phyloP scores from a whole-genome alignment of 176 grass and related monocot species.

The Secale cereale region DNA sequence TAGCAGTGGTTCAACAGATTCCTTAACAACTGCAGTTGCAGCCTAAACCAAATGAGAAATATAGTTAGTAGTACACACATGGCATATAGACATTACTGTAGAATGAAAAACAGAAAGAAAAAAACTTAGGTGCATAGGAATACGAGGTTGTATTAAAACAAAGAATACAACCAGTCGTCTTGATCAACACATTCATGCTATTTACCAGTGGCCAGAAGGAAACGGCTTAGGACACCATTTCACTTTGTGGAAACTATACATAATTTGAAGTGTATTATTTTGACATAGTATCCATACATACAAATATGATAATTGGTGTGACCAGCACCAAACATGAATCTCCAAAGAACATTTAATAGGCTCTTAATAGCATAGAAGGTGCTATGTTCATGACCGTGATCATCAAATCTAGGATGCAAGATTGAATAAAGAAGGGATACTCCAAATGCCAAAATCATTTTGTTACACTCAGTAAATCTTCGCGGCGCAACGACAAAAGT shows the following conservation, averaged over 20 bases:
- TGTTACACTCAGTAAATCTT: not conserved
- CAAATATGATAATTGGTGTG: slow-evolving; percentile 4
- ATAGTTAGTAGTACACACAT: slow-evolving; percentile 32
- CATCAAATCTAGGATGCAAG: not conserved
- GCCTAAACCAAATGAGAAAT: slow-evolving; percentile 55
- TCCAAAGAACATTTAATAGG: not conserved
- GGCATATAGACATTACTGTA: slow-evolving; percentile 21
- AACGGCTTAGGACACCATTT: not conserved
- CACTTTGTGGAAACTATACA: slow-evolving; percentile 14
- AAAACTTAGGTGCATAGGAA: not conserved
- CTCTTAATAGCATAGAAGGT: slow-evolving; percentile 20
- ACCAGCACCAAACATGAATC: not conserved
- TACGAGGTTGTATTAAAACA: slow-evolving; percentile 17
- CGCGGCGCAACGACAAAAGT: not conserved
- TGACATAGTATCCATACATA: not conserved
- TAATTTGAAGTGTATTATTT: not conserved
- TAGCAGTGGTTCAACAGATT: slow-evolving; percentile 86
- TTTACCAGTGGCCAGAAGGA: not conserved
- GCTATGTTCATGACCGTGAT: slow-evolving; percentile 5
- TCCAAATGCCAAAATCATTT: slow-evolving; percentile 11
- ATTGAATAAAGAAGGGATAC: not conserved
- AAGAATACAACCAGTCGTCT: slow-evolving; percentile 15
- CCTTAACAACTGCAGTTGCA: slow-evolving; percentile 66
- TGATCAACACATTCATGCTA: not conserved
- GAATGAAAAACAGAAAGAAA: not conserved